phyloP scores from a whole-genome alignment of 768 basidiomycete genomes.

The Suillus cothurnatus region DNA sequence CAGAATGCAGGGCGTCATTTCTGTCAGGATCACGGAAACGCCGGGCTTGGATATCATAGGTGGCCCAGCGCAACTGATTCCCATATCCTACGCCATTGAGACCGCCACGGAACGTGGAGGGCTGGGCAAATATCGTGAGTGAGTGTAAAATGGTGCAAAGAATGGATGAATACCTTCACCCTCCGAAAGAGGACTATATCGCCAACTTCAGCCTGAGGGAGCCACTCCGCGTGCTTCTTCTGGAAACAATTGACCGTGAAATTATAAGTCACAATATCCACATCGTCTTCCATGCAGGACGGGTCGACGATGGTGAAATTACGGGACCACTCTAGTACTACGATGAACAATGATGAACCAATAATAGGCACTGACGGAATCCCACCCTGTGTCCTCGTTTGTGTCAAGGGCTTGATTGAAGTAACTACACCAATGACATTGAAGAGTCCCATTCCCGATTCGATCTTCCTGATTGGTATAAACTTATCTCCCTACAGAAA shows the following conservation, averaged over 20 bases:
- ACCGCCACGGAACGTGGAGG: too few species aligned
- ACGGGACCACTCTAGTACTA: conserved; percentile 45
- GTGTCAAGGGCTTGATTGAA: conserved; percentile 13
- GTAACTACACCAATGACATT: conserved; percentile 37
- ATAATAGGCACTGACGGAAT: background rate
- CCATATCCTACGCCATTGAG: conserved; percentile 47
- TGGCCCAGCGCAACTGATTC: conserved; percentile 55
- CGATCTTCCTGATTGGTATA: conserved; percentile 19
- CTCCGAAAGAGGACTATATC: conserved; percentile 53
- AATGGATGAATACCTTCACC: conserved; percentile 45
- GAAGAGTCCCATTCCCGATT: conserved; percentile 16
- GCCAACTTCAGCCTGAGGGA: conserved; percentile 50
- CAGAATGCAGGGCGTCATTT: conserved; percentile 39
- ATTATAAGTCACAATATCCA: conserved; percentile 18
- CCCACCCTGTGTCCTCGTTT: conserved; percentile 32
- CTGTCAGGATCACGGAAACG: conserved; percentile 40
- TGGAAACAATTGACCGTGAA: conserved; percentile 53
- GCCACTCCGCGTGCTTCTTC: conserved; percentile 45
- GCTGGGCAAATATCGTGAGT: too few species aligned
- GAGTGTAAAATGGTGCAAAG: conserved; percentile 2
- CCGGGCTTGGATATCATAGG: conserved; percentile 46
- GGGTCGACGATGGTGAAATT: conserved; percentile 55
- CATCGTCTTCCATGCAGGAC: conserved; percentile 36
- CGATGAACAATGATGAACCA: background rate
- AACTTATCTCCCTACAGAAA: conserved; percentile 29